Evolutionary conservation across 371 early-diverging fungal species (phyloP), one percentile per base, ranked within the genome.

Genomic region (Mortierella sp.): DNA sequence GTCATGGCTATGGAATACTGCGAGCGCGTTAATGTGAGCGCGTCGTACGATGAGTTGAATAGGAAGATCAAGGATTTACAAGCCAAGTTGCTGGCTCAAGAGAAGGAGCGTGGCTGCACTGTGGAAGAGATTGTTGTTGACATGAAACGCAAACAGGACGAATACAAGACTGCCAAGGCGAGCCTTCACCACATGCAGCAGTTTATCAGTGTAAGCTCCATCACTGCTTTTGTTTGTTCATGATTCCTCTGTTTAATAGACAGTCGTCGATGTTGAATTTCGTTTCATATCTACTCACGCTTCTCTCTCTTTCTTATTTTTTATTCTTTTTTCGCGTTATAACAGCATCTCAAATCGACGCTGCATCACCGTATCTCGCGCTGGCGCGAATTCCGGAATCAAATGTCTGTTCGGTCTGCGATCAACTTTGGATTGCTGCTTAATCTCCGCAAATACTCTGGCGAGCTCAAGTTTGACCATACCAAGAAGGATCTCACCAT

Each of bases 381-480:
- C 50, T 97, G 95, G 95, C 88, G 89, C 7, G 79, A 88, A 19
- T 96, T 98, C 89, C 90, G 94, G 28, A 87, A 83, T 45, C 94
- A 88, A 75, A 97, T 99, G 80, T 84, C 97, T 2, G 73, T 94
- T 13, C 91, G 96, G 63, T 95, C 98, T 45, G 85, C 88, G 54
- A 74, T 76, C 58, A 91, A 93, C 74, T 99, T 99, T 84, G 75
- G 89, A 13, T 91, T 92, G 63, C 91, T 95, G 74, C 92, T 98
- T 80, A 84, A 91, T 34, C 92, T 92, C 76, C 94, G 99, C 63
- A 98, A 97, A 4, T 99, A 97, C 89, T 90, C 92, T 26, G 99
- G 99, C 24, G 84, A 89, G 55, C 91, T 99, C 21, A 88, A 91
- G 50, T 95, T 99, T 79, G 92, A 96, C 71, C 99, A 99, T 85